Evolutionary conservation across 2,329 filamentous ascomycete species (phyloP).

Genomic region (Elsinoe perseae): DNA sequence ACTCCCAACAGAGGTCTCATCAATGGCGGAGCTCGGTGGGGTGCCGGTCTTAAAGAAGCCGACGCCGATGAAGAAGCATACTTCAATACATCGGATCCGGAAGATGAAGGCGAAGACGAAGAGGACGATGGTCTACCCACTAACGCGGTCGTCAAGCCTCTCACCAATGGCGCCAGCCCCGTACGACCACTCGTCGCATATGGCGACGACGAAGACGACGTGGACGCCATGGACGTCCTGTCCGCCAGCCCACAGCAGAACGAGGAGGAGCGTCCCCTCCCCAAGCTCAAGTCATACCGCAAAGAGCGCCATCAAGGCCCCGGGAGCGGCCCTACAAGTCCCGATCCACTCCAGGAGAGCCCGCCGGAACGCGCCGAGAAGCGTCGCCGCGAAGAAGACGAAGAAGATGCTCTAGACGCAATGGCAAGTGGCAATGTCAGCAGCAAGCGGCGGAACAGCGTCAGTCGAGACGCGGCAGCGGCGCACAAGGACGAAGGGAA

Average conservation of each 20-base stretch:
- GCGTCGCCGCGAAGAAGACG: constrained; percentile 81
- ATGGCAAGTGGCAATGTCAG: constrained; percentile 47
- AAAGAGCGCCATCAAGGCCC: constrained; percentile 19
- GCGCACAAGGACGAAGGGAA: constrained; percentile 19
- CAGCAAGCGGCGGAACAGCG: constrained; percentile 38
- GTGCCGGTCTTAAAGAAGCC: constrained; percentile 69
- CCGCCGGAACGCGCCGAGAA: constrained; percentile 81
- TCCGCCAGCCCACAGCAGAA: constrained; percentile 21
- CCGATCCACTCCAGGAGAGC: constrained; percentile 23
- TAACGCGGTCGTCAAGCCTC: constrained; percentile 27
- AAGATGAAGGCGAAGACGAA: constrained; percentile 56
- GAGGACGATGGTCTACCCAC: constrained; percentile 25
- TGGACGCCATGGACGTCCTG: constrained; percentile 47
- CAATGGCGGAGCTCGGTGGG: constrained; percentile 51
- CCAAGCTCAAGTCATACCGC: constrained; percentile 21
- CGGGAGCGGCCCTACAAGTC: constrained; percentile 20
- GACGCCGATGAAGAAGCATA: constrained; percentile 87
- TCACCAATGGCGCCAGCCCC: constrained; percentile 57
- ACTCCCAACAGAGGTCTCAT: constrained; percentile 39
- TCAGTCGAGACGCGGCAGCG: constrained; percentile 20
- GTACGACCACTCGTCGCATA: constrained; percentile 82
- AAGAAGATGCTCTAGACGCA: constrained; percentile 87
- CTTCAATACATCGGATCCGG: constrained; percentile 82
- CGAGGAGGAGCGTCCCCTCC: constrained; percentile 17
- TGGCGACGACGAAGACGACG: constrained; percentile 77